Base-by-base conservation (phyloP, 805 yeast species). In the Lipomyces sp. region DNA sequence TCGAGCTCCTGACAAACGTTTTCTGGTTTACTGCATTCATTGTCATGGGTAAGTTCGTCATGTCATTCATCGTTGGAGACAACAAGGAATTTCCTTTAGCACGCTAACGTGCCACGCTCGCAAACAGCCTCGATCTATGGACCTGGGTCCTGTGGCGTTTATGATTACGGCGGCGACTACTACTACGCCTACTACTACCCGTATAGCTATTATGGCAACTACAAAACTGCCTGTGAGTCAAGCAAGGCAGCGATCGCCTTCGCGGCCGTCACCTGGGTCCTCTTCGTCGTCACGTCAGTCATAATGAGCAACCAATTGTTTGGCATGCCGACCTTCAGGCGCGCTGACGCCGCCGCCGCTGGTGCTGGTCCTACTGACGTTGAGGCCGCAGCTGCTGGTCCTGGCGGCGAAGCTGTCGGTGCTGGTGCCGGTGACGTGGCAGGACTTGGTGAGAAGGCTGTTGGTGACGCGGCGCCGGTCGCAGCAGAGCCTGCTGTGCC, bases 301-400 rank as follows among this genome's bases (percentile, higher is more conserved):
- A 15, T 60, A 33, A 32, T 59, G 33, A 63, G 59, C n/a, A 7
- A 24, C 6, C 56, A 51, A 30, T 13, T 57, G 33, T 64, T 64
- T 32, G 39, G 39, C 15, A 10, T 37, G 3, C 15, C 4, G 13
- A 24, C 24, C 24, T 37, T 37, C 8, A 15, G 37, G 5, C 96
- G 97, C 33, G 86, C 89, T 72, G 90, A 97, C 4, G 85, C 88
- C 77, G 98, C 98, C 2, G 88, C 97, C 4, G 85, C 88, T 77
- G 98, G 98, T 2, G 88, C 85, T 73, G 98, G 97, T 61, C 89
- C 90, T 10, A 96, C 92, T 34, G 83, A 86, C 29, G 92, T 87
- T 75, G 84, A 81, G 64, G 83, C 84, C 6, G 80, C 82, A 13
- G 92, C 86, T 64, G 92, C 85, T 69, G 97, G 24, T 24, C 24